Percentiles rank a stretch among this genome's conserved stretches.
phyloP scores from a whole-genome alignment of 2,329 filamentous ascomycete genomes.

The Arthrinium phaeospermum region DNA sequence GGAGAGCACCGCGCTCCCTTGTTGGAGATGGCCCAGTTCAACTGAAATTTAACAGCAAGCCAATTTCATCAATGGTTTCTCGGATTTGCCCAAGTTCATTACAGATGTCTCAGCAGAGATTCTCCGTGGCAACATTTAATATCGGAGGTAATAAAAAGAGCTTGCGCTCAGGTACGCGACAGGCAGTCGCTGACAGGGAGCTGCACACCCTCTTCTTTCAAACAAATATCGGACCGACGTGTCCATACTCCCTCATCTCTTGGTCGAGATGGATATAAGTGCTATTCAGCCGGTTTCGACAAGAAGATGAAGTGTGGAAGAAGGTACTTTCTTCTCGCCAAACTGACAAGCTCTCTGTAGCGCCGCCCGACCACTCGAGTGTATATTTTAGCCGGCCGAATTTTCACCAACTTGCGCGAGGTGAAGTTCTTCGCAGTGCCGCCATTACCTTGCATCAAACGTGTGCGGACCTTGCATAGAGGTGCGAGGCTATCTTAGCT shows the following conservation, averaged over 20 bases:
- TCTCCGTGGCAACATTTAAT: conserved; percentile 3
- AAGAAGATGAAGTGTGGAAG: neutral
- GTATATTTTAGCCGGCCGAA: neutral
- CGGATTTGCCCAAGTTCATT: neutral
- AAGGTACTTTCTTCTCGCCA: neutral
- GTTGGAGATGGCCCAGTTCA: neutral
- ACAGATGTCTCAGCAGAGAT: neutral
- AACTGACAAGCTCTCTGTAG: neutral
- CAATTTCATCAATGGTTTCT: neutral
- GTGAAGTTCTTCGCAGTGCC: neutral
- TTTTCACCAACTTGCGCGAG: neutral
- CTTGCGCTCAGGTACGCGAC: neutral
- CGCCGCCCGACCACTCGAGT: neutral
- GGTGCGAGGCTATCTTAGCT: neutral
- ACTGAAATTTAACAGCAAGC: neutral
- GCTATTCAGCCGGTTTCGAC: neutral
- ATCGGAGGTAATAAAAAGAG: neutral
- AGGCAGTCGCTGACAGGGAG: neutral
- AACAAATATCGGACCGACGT: conserved; percentile 10
- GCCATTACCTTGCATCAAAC: neutral
- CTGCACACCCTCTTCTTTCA: conserved; percentile 2
- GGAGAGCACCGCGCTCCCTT: neutral
- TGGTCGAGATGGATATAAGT: neutral
- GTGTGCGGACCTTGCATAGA: neutral
- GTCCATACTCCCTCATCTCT: neutral